These are phyloP conservation scores for Oryza australiensis DNA, from an alignment of 176 grass and related monocot species.

Conservation along the genomic window DNA sequence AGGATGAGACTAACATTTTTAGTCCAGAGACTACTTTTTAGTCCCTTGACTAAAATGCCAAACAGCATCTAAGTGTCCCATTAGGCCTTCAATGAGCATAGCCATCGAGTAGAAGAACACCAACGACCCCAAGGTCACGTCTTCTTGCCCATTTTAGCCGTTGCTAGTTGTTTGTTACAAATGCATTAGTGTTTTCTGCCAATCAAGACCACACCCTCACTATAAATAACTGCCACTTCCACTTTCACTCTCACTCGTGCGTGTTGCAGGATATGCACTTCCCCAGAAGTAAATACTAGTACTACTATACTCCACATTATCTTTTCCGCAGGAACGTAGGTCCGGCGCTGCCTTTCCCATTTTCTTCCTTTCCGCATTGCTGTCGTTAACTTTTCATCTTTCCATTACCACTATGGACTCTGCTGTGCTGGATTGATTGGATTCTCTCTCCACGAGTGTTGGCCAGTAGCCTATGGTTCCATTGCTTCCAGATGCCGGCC, in stretches of 20 bases:
- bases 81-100: neutral
- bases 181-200: neutral
- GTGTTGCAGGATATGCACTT: conserved; percentile 13
- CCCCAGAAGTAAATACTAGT: neutral
- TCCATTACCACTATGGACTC: neutral
- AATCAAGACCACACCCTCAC: too few relatives aligned
- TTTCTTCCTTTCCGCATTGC: neutral
- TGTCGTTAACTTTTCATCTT: conserved; percentile 17
- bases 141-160: neutral
- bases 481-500: neutral
- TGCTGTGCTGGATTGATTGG: neutral
- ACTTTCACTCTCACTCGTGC: neutral
- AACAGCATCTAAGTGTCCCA: too few relatives aligned
- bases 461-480: neutral
- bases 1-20: too few relatives aligned
- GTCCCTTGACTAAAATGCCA: too few relatives aligned
- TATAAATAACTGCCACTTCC: neutral
- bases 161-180: neutral
- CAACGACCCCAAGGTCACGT: neutral
- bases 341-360: neutral
- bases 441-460: neutral
- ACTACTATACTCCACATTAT: neutral
- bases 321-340: neutral
- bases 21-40: too few relatives aligned
- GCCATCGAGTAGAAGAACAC: neutral